Conservation (phyloP, 768 basidiomycete species). For the Boletus rex-veris region DNA sequence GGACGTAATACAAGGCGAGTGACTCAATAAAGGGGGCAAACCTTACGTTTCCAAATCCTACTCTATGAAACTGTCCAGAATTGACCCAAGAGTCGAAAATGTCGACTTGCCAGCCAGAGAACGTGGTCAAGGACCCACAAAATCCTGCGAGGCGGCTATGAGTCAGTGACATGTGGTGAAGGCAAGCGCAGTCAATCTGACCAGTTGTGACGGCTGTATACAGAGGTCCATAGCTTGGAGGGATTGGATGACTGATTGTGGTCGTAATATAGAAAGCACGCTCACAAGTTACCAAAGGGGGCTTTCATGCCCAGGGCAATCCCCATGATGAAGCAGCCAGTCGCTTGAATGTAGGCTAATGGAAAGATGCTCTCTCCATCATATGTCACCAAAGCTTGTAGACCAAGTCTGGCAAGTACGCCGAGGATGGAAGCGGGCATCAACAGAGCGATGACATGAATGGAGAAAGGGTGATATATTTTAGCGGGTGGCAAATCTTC, state of each 20-base stretch:
- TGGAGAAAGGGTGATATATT: slow-evolving; percentile 51
- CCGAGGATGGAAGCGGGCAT: slow-evolving; percentile 84
- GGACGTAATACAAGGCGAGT: slow-evolving; percentile 6
- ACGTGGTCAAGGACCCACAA: slow-evolving; percentile 95
- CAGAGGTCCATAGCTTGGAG: slow-evolving; percentile 74
- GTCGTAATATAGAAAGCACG: slow-evolving; percentile 7
- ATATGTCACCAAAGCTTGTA: slow-evolving; percentile 71
- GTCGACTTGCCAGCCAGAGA: slow-evolving; percentile 93
- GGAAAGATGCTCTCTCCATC: slow-evolving; percentile 75
- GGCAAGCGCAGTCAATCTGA: slow-evolving; percentile 25
- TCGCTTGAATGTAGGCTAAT: slow-evolving; percentile 78
- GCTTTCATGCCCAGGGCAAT: slow-evolving; percentile 66
- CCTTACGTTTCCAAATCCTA: slow-evolving; percentile 72
- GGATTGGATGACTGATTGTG: slow-evolving; percentile 5
- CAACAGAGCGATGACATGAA: slow-evolving; percentile 65
- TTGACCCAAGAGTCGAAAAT: slow-evolving; percentile 86
- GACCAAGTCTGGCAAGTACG: slow-evolving; percentile 75
- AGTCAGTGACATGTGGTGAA: neutral
- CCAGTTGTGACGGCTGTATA: slow-evolving; percentile 89
- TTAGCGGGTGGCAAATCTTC: slow-evolving; percentile 35
- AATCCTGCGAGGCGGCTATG: slow-evolving; percentile 51
- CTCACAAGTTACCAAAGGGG: slow-evolving; percentile 74
- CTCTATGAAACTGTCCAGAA: slow-evolving; percentile 47
- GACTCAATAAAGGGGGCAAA: neutral
- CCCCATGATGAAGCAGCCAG: slow-evolving; percentile 94